phyloP scores from a whole-genome alignment of 768 basidiomycete genomes.

The Lentinula boryana region DNA sequence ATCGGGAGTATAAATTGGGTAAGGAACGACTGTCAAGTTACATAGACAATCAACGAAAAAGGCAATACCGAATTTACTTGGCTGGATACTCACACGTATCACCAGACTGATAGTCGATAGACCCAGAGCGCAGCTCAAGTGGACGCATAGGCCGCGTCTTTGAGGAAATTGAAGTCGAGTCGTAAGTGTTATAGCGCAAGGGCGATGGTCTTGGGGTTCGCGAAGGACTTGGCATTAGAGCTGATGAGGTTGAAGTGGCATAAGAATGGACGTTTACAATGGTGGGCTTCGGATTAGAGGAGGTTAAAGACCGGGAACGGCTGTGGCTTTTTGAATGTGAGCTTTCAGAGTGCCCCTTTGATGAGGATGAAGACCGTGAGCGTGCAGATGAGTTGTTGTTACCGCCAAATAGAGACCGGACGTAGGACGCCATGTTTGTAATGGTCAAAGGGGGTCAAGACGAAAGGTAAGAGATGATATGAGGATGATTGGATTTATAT shows the following conservation, averaged over 20 bases:
- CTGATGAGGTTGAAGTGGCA: constrained; percentile 27
- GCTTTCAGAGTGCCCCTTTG: constrained; percentile 15
- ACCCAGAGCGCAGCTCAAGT: constrained; percentile 25
- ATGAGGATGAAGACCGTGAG: constrained; percentile 11
- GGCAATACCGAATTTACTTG: not conserved
- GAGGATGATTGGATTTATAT: not conserved
- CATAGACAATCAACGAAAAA: not conserved
- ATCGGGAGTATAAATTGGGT: constrained; percentile 22
- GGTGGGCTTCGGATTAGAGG: constrained; percentile 25
- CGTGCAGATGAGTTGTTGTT: not conserved
- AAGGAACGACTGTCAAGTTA: constrained; percentile 11
- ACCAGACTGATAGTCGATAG: constrained; percentile 20
- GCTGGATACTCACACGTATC: constrained; percentile 3
- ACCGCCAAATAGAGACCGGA: constrained; percentile 24
- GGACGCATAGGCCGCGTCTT: constrained; percentile 19
- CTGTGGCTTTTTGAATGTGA: constrained; percentile 32
- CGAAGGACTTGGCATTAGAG: constrained; percentile 28
- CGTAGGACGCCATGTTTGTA: constrained; percentile 39
- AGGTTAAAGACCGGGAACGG: constrained; percentile 32
- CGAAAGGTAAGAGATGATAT: not conserved
- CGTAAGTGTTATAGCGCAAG: constrained; percentile 32
- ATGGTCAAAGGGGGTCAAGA: not conserved
- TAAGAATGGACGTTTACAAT: constrained; percentile 34
- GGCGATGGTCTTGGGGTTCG: constrained; percentile 32
- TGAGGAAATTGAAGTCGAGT: constrained; percentile 16